Evolutionary conservation across 805 yeast genomes (phyloP).

Genomic region (Candida nemodendra): DNA sequence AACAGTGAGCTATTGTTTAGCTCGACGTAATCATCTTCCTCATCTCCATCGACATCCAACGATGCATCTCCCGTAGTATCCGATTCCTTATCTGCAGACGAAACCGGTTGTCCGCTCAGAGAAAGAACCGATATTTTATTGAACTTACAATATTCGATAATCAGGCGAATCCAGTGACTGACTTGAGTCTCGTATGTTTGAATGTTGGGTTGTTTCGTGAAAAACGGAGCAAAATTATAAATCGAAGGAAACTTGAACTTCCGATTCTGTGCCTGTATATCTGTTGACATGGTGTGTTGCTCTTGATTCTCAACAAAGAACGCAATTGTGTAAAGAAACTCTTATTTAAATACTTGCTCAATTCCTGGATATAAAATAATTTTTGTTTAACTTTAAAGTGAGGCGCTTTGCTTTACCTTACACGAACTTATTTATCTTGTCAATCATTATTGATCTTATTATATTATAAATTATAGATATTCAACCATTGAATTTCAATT

Average conservation of each 20-base stretch:
- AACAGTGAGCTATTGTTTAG: slow-evolving; percentile 37
- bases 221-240: slow-evolving; percentile 85
- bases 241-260: slow-evolving; percentile 46
- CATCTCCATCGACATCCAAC: slow-evolving; percentile 30
- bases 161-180: slow-evolving; percentile 69
- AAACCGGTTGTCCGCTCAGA: slow-evolving; percentile 33
- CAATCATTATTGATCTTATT: no score
- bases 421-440: no score
- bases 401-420: no score
- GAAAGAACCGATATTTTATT: slow-evolving; percentile 55
- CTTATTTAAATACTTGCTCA: no score
- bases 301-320: not conserved
- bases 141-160: slow-evolving; percentile 58
- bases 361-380: no score
- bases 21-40: slow-evolving; percentile 16
- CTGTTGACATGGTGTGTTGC: not conserved
- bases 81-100: slow-evolving; percentile 1
- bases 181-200: slow-evolving; percentile 76
- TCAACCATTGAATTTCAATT: no score
- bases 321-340: no score
- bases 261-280: slow-evolving; percentile 1
- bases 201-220: slow-evolving; percentile 83
- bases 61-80: slow-evolving; percentile 23
- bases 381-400: no score
- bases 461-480: no score